phyloP scores from a whole-genome alignment of 345 rosid species.

The Sisymbrium altissimum region DNA sequence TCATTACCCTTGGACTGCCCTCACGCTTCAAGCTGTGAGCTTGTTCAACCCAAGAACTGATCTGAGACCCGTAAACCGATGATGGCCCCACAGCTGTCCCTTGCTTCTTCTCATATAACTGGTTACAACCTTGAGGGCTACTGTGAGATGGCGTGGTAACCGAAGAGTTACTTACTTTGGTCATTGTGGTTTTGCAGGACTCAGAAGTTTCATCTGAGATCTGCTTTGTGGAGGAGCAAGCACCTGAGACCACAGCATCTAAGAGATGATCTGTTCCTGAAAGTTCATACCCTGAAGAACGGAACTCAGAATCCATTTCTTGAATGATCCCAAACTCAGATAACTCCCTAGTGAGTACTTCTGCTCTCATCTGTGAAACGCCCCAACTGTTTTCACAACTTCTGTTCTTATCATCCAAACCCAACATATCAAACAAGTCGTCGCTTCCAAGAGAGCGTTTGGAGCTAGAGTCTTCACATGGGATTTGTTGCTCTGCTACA shows the following conservation, averaged over 20 bases:
- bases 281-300: slow-evolving; percentile 38
- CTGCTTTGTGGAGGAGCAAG: slow-evolving; percentile 55
- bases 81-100: slow-evolving; percentile 36
- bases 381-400: slow-evolving; percentile 40
- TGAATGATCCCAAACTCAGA: slow-evolving; percentile 35
- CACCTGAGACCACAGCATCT: slow-evolving; percentile 89
- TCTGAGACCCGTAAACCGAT: slow-evolving; percentile 64
- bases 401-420: slow-evolving; percentile 64
- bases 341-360: slow-evolving; percentile 36
- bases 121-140: slow-evolving; percentile 37
- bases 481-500: slow-evolving; percentile 43
- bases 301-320: slow-evolving; percentile 38
- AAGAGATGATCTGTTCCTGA: slow-evolving; percentile 67
- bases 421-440: slow-evolving; percentile 80
- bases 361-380: slow-evolving; percentile 32
- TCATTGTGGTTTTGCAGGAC: slow-evolving; percentile 69
- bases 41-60: slow-evolving; percentile 86
- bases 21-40: slow-evolving; percentile 52
- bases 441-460: slow-evolving; percentile 52
- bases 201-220: slow-evolving; percentile 57
- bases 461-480: slow-evolving; percentile 35
- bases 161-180: slow-evolving; percentile 60
- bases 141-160: slow-evolving; percentile 45
- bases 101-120: slow-evolving; percentile 41
- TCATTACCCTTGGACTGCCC: slow-evolving; percentile 62